Percentiles rank a stretch among this genome's conserved stretches.
Evolutionary conservation across 805 yeast genomes (phyloP).

Genomic region (Metschnikowia picachoensis): DNA sequence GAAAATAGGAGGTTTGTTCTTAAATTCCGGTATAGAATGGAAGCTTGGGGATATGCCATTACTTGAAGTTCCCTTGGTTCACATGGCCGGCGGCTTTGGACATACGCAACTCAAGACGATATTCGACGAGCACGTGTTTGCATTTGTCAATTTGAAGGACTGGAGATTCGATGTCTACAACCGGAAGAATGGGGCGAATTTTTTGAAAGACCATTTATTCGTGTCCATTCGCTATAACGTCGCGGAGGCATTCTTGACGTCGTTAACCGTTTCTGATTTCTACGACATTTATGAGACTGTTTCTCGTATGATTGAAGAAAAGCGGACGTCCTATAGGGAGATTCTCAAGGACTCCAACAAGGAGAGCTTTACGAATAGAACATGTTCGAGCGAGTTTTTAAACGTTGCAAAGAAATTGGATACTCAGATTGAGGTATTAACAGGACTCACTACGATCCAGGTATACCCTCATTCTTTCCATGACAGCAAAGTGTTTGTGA

Average conservation of each 20-base stretch:
- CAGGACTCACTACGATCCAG: slow-evolving; percentile 56
- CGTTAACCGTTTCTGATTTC: slow-evolving; percentile 79
- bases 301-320: slow-evolving; percentile 69
- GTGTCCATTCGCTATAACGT: slow-evolving; percentile 48
- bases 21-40: slow-evolving; percentile 74
- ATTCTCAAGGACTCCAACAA: slow-evolving; percentile 59
- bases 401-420: slow-evolving; percentile 46
- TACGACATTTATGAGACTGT: slow-evolving; percentile 73
- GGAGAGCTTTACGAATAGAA: slow-evolving; percentile 9
- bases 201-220: slow-evolving; percentile 57
- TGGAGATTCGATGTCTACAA: slow-evolving; percentile 61
- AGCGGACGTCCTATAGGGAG: slow-evolving; percentile 67
- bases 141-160: slow-evolving; percentile 51
- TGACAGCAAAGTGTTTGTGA: slow-evolving; percentile 71
- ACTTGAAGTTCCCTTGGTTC: slow-evolving; percentile 62
- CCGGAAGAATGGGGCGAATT: slow-evolving; percentile 50
- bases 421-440: slow-evolving; percentile 61
- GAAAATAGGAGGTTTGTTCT: slow-evolving; percentile 43
- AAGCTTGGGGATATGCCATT: slow-evolving; percentile 39
- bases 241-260: slow-evolving; percentile 66
- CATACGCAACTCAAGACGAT: slow-evolving; percentile 58
- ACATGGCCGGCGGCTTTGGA: slow-evolving; percentile 54
- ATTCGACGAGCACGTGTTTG: slow-evolving; percentile 83
- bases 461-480: slow-evolving; percentile 79
- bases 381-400: slow-evolving; percentile 10